phyloP scores from a whole-genome alignment of 73 alveolate species.

The Tetrahymena elliotti region DNA sequence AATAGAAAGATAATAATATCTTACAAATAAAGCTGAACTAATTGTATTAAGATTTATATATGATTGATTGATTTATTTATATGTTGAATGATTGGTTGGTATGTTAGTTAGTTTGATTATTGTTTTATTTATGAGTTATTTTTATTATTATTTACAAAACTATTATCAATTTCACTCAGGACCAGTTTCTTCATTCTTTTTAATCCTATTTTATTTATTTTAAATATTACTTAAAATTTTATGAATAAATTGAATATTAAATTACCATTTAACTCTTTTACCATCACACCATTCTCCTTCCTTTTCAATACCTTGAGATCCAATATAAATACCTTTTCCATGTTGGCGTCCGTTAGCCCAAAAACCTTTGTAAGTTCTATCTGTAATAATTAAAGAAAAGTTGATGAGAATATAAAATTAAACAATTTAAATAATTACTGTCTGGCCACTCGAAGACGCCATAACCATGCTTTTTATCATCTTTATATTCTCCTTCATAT shows the following conservation, averaged over 20 bases:
- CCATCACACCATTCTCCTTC: slow-evolving; percentile 57
- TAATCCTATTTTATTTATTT: background rate
- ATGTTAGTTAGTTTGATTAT: background rate
- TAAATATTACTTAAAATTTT: background rate
- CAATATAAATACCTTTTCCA: slow-evolving; percentile 44
- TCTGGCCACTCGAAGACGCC: slow-evolving; percentile 78
- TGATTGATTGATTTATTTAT: too few species aligned
- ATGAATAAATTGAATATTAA: too few species aligned
- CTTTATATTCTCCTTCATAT: slow-evolving; percentile 48
- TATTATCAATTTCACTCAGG: background rate
- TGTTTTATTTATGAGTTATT: background rate
- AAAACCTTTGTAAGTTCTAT: slow-evolving; percentile 16
- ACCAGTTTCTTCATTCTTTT: background rate
- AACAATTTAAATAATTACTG: slow-evolving; percentile 33
- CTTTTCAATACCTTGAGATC: slow-evolving; percentile 16
- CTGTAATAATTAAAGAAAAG: background rate
- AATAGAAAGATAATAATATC: background rate
- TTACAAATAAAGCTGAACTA: background rate
- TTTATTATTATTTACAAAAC: background rate
- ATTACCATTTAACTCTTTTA: slow-evolving; percentile 27
- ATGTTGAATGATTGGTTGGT: too few species aligned
- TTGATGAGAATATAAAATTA: background rate
- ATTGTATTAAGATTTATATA: background rate
- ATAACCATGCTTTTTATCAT: slow-evolving; percentile 48
- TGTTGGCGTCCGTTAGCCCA: slow-evolving; percentile 41